Base-by-base conservation (phyloP, 2,329 filamentous ascomycete species). In the Mariannaea elegans region DNA sequence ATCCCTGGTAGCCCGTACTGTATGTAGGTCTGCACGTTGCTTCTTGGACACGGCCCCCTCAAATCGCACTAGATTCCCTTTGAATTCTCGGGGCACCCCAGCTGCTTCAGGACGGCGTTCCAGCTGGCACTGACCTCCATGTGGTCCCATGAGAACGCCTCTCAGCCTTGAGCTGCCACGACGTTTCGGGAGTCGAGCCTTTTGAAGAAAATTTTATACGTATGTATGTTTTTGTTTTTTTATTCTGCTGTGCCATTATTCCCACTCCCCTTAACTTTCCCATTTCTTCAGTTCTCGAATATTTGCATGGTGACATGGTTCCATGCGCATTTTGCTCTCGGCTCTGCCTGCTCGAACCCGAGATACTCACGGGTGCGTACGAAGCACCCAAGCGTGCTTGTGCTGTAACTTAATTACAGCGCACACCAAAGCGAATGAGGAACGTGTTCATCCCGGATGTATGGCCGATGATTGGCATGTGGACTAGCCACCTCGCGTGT, bases 391-490 rank as follows among this genome's bases (percentile, higher is more conserved):
- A n/a, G n/a, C n/a, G n/a, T n/a, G n/a, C n/a, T n/a, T n/a, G n/a
- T n/a, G n/a, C n/a, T n/a, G n/a, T n/a, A n/a, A n/a, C n/a, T 42
- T 27, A 7, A 47, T 16, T 24, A 31, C 38, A 32, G 39, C 16
- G 36, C 19, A 51, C 42, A 27, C 29, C 24, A 16, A 29, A 56
- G 24, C 24, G 53, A 63, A 49, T 42, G 58, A 46, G 58, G 63
- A 68, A 71, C 66, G 65, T 67, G 66, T 47, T 61, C 59, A 53
- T 56, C 52, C 63, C 59, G 51, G 56, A 58, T 61, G 52, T 62
- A 48, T 60, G 62, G 61, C 53, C 47, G 65, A 59, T 52, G 56
- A 45, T 51, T 69, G 65, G 70, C 61, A 71, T 71, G 67, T 62
- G 58, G 53, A 51, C 38, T 64, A 61, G 69, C 51, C 31, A 31